These are phyloP conservation scores for Mucor circinelloides DNA, from an alignment of 371 early-diverging fungal genomes.

Conservation along the genomic window DNA sequence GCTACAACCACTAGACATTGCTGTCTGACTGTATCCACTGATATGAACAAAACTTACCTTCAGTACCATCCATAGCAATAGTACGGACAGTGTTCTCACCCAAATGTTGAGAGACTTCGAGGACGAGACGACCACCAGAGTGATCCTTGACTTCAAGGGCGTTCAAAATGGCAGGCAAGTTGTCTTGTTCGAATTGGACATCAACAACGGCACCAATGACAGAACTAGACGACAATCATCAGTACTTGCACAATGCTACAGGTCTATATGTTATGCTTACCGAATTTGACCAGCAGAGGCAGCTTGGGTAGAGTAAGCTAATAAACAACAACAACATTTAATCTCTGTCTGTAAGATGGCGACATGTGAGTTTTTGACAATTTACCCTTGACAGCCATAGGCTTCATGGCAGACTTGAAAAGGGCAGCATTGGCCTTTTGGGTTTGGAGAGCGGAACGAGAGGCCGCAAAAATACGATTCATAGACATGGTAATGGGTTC, in stretches of 20 bases:
- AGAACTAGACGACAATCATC: slow-evolving; percentile 17
- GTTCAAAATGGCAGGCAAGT: slow-evolving; percentile 95
- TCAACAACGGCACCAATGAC: slow-evolving; percentile 99
- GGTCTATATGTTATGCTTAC: slow-evolving; percentile 17
- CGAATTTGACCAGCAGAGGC: slow-evolving; percentile 42
- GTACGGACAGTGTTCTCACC: slow-evolving; percentile 98
- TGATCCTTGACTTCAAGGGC: slow-evolving; percentile 93
- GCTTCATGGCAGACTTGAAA: slow-evolving; percentile 27
- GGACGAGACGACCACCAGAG: slow-evolving; percentile 83
- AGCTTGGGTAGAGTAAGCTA: slow-evolving; percentile 34
- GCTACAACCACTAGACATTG: too few species aligned
- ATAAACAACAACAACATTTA: neutral
- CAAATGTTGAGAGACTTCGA: slow-evolving; percentile 96
- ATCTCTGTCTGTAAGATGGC: neutral
- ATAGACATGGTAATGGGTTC: neutral
- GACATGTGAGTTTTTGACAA: neutral
- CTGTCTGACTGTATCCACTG: too few species aligned
- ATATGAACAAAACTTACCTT: slow-evolving; percentile 23
- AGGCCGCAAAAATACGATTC: slow-evolving; percentile 7
- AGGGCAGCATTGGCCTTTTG: slow-evolving; percentile 31
- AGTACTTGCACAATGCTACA: neutral
- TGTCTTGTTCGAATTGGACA: slow-evolving; percentile 92
- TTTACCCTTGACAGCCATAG: slow-evolving; percentile 30
- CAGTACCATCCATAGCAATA: slow-evolving; percentile 98
- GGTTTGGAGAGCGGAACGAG: slow-evolving; percentile 26